phyloP scores from a whole-genome alignment of 139 green algal species.

The Micractinium sp. region DNA sequence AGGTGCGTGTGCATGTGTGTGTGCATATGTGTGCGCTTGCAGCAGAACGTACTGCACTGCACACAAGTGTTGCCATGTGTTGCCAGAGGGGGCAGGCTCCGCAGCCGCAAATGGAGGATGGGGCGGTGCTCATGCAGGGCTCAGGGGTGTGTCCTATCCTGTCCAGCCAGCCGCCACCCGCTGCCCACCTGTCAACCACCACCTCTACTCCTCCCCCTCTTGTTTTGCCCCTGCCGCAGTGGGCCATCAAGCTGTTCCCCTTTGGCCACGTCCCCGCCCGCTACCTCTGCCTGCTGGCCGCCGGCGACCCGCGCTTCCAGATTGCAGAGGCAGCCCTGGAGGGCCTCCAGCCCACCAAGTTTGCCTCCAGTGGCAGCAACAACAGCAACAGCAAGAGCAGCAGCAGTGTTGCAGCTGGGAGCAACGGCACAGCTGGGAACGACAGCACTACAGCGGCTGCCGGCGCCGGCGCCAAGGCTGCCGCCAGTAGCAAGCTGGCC shows the following conservation, averaged over 20 bases:
- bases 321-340: conserved; percentile 50
- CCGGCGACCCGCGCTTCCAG: conserved; percentile 69
- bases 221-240: conserved; percentile 54
- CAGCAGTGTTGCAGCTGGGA: too few species aligned
- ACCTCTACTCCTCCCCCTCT: not conserved
- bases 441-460: not conserved
- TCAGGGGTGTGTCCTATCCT: too few species aligned
- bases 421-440: too few species aligned
- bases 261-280: conserved; percentile 67
- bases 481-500: not conserved
- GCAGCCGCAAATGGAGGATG: too few species aligned
- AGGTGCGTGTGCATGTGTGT: not conserved
- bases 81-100: too few species aligned
- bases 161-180: too few species aligned
- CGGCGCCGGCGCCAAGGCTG: not conserved
- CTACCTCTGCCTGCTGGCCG: conserved; percentile 65
- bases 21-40: not conserved
- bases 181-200: not conserved
- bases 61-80: too few species aligned
- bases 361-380: not conserved
- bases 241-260: conserved; percentile 79
- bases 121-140: too few species aligned
- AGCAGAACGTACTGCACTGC: not conserved
- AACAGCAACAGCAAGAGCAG: not conserved
- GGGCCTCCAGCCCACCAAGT: conserved; percentile 49